phyloP scores from a whole-genome alignment of 768 basidiomycete species.

The Coprinopsis cinerea region DNA sequence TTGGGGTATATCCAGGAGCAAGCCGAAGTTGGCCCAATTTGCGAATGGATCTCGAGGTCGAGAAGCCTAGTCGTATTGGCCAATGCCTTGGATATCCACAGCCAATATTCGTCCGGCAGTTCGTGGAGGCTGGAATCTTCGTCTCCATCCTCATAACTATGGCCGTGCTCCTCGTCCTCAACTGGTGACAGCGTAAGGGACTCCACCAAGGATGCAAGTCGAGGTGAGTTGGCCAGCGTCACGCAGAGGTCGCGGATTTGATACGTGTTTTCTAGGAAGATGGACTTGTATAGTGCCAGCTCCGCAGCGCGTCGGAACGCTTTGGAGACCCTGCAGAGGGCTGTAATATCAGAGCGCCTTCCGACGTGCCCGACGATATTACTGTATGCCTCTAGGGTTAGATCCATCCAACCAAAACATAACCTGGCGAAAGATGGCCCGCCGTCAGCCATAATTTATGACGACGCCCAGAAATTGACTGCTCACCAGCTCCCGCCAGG shows the following conservation, averaged over 20 bases:
- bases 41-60: conserved; percentile 46
- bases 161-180: conserved; percentile 22
- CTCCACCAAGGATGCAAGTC: conserved; percentile 47
- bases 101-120: conserved; percentile 42
- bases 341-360: conserved; percentile 47
- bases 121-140: conserved; percentile 17
- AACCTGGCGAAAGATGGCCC: no score
- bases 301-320: conserved; percentile 51
- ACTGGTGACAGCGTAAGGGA: conserved; percentile 45
- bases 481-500: conserved; percentile 23
- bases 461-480: no score
- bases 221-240: conserved; percentile 38
- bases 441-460: no score
- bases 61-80: conserved; percentile 40
- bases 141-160: conserved; percentile 21
- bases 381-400: conserved; percentile 54
- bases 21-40: conserved; percentile 28
- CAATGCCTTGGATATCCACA: conserved; percentile 42
- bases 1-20: conserved; percentile 35
- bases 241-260: conserved; percentile 40
- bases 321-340: conserved; percentile 54
- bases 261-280: conserved; percentile 38
- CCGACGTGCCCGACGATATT: conserved; percentile 48
- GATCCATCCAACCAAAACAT: conserved; percentile 48
- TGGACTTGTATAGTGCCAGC: conserved; percentile 52